Evolutionary conservation across 1,284 basidiomycete species (phyloP).

Genomic region (Malassezia nana): DNA sequence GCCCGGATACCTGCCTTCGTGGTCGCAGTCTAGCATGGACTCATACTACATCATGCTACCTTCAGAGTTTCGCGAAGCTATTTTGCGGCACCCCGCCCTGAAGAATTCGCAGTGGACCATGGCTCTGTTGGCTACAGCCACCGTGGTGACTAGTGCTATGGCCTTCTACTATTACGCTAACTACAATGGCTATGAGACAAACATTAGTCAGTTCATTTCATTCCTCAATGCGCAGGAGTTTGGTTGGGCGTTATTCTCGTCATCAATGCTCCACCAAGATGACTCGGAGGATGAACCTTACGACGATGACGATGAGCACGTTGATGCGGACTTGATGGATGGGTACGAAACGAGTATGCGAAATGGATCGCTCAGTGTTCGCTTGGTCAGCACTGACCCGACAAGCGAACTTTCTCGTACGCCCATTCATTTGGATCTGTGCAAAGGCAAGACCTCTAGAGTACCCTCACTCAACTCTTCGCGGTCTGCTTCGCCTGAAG

Average conservation of each 20-base stretch:
- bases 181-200: slow-evolving; percentile 1
- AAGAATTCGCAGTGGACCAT: slow-evolving; percentile 5
- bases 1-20: slow-evolving; percentile 3
- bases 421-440: slow-evolving; percentile 33
- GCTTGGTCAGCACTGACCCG: slow-evolving; percentile 33
- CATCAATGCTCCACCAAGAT: background rate
- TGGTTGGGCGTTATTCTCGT: background rate
- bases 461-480: background rate
- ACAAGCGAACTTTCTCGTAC: slow-evolving; percentile 26
- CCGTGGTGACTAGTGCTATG: slow-evolving; percentile 13
- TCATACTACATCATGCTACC: slow-evolving; percentile 16
- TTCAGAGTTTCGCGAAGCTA: slow-evolving; percentile 3
- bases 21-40: background rate
- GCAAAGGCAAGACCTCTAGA: background rate
- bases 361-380: slow-evolving; percentile 9
- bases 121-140: slow-evolving; percentile 11
- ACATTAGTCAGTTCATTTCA: background rate
- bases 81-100: background rate
- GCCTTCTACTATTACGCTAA: slow-evolving; percentile 11
- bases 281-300: slow-evolving; percentile 19
- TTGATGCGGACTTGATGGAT: slow-evolving; percentile 20
- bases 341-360: slow-evolving; percentile 15
- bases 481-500: background rate
- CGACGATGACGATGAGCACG: slow-evolving; percentile 22
- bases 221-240: background rate